Base-by-base conservation (phyloP, 805 yeast species). In the Starmerella davenportii region DNA sequence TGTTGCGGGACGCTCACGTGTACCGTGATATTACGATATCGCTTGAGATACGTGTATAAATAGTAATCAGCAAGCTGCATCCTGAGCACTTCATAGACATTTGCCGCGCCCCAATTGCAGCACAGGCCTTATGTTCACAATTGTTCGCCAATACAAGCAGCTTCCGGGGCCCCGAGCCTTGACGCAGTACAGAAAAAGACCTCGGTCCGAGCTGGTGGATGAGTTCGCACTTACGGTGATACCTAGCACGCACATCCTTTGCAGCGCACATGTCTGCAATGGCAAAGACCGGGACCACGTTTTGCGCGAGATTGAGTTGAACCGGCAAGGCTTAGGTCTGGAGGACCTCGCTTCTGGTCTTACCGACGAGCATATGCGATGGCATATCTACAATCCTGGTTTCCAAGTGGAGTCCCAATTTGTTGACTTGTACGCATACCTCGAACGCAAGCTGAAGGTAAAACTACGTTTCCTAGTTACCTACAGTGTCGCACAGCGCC, bases 331-430 rank as follows among this genome's bases (percentile, higher is more conserved):
- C 15, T 9, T 32, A 7, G 35, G 35, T 7, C 15, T 32, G 8
- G 35, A 32, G 23, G 23, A 8, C 8, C 18, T 32, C 11, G 17
- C 23, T 20, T 20, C 25, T n/a, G 25, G 9, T 9, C 7, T 19
- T 9, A 13, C 17, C 18, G 23, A 19, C 15, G 7, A 7, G 7
- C 25, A 19, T 21, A 11, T 11, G 9, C 8, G 13, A 15, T 32
- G 35, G 35, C 35, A 32, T 15, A 20, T 32, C 25, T 32, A 32
- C 35, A 32, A 32, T 21, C 35, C 35, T 7, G 35, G 35, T 8
- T 20, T 32, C 18, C 25, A 20, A 15, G 23, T 32, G 8, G 25
- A 21, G 18, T 32, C 35, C 18, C 35, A 32, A 21, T 32, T 20
- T 32, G 25, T 32, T 8, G 35, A 32, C 25, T 7, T 32, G 8